These are phyloP conservation scores for Calonectria fujianensis DNA, from an alignment of 2,329 filamentous ascomycete species.

Conservation along the genomic window DNA sequence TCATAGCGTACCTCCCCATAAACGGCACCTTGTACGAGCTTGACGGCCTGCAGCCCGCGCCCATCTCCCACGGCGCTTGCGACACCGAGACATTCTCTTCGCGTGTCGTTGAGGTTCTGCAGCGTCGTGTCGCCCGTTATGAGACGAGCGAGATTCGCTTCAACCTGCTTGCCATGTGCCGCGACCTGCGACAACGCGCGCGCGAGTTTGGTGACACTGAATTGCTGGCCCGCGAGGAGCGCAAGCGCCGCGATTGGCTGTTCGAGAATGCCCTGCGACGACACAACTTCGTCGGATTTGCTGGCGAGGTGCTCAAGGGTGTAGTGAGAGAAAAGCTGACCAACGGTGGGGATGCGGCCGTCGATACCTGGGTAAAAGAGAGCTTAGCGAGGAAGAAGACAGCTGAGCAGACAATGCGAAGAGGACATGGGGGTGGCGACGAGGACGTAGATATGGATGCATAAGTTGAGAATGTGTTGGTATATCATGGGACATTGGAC, in stretches of 20 bases:
- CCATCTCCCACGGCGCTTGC: conserved; percentile 90
- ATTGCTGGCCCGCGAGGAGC: conserved; percentile 84
- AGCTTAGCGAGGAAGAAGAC: conserved; percentile 74
- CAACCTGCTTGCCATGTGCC: conserved; percentile 94
- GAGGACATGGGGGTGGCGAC: conserved; percentile 56
- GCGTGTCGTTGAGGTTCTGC: conserved; percentile 90
- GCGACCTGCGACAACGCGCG: conserved; percentile 86
- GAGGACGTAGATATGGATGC: conserved; percentile 66
- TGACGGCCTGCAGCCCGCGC: conserved; percentile 93
- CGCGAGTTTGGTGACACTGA: conserved; percentile 89
- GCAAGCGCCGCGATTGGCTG: conserved; percentile 89
- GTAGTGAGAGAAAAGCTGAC: conserved; percentile 85
- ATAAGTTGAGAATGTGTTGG: conserved; percentile 38
- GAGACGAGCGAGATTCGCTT: conserved; percentile 93
- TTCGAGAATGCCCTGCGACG: conserved; percentile 95
- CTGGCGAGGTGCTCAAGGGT: conserved; percentile 90
- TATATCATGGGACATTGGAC: conserved; percentile 20
- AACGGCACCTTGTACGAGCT: conserved; percentile 91
- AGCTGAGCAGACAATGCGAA: conserved; percentile 59
- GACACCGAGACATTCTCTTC: conserved; percentile 82
- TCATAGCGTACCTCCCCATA: conserved; percentile 93
- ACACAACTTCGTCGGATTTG: conserved; percentile 98
- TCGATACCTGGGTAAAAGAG: conserved; percentile 83
- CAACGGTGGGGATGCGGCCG: conserved; percentile 78
- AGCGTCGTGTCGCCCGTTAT: conserved; percentile 88